phyloP scores from a whole-genome alignment of 495 filamentous ascomycete species.

The Penicillium diatomitis region DNA sequence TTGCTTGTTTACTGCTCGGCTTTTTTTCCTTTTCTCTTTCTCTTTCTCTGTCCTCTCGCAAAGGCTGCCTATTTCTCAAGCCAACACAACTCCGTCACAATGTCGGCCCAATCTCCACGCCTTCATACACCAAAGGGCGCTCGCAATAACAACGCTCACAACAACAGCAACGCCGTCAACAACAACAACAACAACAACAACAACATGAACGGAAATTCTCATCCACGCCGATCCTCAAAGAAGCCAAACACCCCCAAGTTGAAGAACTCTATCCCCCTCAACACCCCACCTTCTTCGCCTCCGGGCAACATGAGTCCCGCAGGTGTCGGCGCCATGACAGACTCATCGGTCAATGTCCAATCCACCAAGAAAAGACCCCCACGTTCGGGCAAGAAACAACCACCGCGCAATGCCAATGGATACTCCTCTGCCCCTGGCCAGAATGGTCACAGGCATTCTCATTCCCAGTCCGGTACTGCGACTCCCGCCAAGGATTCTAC shows the following conservation, averaged over 20 bases:
- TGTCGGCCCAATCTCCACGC: constrained; percentile 35
- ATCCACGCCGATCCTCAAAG: constrained; percentile 29
- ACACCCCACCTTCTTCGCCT: constrained; percentile 38
- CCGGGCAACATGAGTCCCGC: constrained; percentile 30
- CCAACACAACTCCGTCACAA: constrained; percentile 23
- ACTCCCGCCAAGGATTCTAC: constrained; percentile 40
- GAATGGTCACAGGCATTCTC: constrained; percentile 23
- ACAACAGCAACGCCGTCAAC: no score
- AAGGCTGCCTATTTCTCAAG: constrained; percentile 42
- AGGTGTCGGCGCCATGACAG: constrained; percentile 15
- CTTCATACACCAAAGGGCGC: constrained; percentile 31
- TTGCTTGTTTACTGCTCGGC: background rate
- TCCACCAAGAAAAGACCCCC: constrained; percentile 30
- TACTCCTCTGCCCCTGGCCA: constrained; percentile 16
- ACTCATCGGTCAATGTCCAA: constrained; percentile 23
- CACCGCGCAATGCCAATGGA: constrained; percentile 16
- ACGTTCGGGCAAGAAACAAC: constrained; percentile 31
- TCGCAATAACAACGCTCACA: constrained; percentile 11
- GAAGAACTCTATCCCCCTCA: constrained; percentile 23
- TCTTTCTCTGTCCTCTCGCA: constrained; percentile 14
- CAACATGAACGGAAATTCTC: constrained; percentile 4
- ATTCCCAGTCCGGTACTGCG: constrained; percentile 25
- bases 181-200: constrained; percentile 2
- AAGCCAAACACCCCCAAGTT: constrained; percentile 25
- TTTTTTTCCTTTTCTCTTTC: constrained; percentile 4